Evolutionary conservation across 306 rosid species (phyloP).

Genomic region (Rosa rugosa): DNA sequence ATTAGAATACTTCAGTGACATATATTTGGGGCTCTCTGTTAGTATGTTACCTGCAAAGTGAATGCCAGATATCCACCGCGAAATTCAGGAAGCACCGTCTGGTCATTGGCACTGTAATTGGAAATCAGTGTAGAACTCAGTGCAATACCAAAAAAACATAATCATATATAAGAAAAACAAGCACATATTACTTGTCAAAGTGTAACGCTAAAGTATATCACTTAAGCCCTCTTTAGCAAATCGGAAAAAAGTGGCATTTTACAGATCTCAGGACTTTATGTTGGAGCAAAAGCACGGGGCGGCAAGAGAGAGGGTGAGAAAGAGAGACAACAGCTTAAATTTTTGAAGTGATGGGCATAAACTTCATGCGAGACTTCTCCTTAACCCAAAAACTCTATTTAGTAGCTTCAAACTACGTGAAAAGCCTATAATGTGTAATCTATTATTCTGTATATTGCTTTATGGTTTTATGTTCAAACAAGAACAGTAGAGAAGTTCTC

Average conservation of each 20-base stretch:
- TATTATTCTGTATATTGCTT: background rate
- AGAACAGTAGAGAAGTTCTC: conserved; percentile 14
- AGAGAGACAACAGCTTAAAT: background rate
- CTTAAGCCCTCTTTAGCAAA: background rate
- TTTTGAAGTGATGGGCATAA: background rate
- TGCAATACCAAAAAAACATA: conserved; percentile 5
- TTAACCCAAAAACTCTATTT: background rate
- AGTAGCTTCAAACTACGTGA: background rate
- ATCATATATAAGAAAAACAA: background rate
- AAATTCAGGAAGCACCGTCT: conserved; percentile 58
- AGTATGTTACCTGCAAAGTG: conserved; percentile 55
- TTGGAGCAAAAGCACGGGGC: background rate
- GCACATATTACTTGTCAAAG: background rate
- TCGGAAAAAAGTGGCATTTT: background rate
- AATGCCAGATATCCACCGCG: conserved; percentile 94
- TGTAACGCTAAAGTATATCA: background rate
- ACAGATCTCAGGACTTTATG: background rate
- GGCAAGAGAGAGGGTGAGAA: background rate
- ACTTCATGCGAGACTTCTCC: background rate
- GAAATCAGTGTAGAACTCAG: conserved; percentile 24
- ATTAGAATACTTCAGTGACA: background rate
- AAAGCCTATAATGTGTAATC: background rate
- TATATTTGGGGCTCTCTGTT: background rate
- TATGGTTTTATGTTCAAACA: conserved; percentile 7
- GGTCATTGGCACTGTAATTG: conserved; percentile 67